Conservation (phyloP, 495 filamentous ascomycete species). For the Jackrogersella multiformis region DNA sequence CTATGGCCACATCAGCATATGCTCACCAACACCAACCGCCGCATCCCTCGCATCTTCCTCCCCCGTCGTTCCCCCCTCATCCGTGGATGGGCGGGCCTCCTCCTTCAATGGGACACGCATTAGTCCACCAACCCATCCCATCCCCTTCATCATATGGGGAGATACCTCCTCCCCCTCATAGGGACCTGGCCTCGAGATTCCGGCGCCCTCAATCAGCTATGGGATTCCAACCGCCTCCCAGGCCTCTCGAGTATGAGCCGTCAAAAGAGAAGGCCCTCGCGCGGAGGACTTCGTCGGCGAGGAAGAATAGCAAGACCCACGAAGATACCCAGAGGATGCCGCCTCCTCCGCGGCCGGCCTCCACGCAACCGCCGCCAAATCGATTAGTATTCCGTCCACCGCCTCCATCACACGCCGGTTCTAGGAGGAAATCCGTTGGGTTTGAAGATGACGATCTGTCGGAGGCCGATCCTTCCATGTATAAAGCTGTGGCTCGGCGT, state of each 20-base stretch:
- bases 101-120: constrained; percentile 38
- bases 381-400: constrained; percentile 50
- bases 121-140: constrained; percentile 36
- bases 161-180: constrained; percentile 7
- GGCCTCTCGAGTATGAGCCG: constrained; percentile 45
- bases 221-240: constrained; percentile 49
- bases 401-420: constrained; percentile 38
- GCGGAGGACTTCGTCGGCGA: constrained; percentile 51
- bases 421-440: constrained; percentile 45
- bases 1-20: constrained; percentile 44
- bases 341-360: constrained; percentile 52
- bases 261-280: constrained; percentile 41
- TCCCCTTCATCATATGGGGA: constrained; percentile 33
- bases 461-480: constrained; percentile 43
- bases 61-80: constrained; percentile 34
- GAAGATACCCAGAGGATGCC: constrained; percentile 55
- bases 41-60: constrained; percentile 33
- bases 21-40: constrained; percentile 41
- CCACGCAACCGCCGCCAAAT: constrained; percentile 47
- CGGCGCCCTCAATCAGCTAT: constrained; percentile 55
- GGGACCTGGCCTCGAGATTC: constrained; percentile 49
- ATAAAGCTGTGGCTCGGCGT: constrained; percentile 45
- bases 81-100: constrained; percentile 34
- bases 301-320: constrained; percentile 48
- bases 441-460: constrained; percentile 50